Conservation (phyloP, 495 filamentous ascomycete genomes). For the Neurospora africana region DNA sequence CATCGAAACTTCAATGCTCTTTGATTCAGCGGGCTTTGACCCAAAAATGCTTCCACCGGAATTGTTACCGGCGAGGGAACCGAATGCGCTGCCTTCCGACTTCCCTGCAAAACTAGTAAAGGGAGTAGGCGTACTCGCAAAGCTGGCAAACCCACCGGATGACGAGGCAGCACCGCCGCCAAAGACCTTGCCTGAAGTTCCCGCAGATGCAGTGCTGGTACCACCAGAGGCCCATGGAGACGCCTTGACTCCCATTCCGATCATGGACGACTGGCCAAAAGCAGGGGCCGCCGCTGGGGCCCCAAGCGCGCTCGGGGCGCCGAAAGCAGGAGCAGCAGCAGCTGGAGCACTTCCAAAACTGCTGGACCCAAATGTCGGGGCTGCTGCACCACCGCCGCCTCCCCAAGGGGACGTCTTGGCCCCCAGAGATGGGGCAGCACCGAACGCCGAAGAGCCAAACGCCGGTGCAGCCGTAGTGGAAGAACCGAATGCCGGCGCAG, state of each 20-base stretch:
- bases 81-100: conserved; percentile 37
- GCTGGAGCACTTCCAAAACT: conserved; percentile 28
- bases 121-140: conserved; percentile 30
- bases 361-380: conserved; percentile 26
- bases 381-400: conserved; percentile 20
- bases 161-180: conserved; percentile 19
- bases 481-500: conserved; percentile 20
- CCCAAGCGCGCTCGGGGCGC: conserved; percentile 35
- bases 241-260: conserved; percentile 17
- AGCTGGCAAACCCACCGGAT: conserved; percentile 45
- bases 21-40: conserved; percentile 25
- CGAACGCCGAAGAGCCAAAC: conserved; percentile 32
- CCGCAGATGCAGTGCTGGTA: conserved; percentile 5
- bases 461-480: conserved; percentile 6
- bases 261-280: conserved; percentile 41
- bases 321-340: conserved; percentile 29
- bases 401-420: conserved; percentile 33
- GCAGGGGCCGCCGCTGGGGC: conserved; percentile 25
- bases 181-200: conserved; percentile 21
- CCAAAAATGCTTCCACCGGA: conserved; percentile 40
- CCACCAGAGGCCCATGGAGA: conserved; percentile 36
- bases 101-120: conserved; percentile 51
- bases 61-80: conserved; percentile 28
- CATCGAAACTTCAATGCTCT: conserved; percentile 29
- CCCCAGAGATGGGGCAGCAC: conserved; percentile 28